Conservation (phyloP, 352 stramenopile genomes). For the Globisporangium alternatum region DNA sequence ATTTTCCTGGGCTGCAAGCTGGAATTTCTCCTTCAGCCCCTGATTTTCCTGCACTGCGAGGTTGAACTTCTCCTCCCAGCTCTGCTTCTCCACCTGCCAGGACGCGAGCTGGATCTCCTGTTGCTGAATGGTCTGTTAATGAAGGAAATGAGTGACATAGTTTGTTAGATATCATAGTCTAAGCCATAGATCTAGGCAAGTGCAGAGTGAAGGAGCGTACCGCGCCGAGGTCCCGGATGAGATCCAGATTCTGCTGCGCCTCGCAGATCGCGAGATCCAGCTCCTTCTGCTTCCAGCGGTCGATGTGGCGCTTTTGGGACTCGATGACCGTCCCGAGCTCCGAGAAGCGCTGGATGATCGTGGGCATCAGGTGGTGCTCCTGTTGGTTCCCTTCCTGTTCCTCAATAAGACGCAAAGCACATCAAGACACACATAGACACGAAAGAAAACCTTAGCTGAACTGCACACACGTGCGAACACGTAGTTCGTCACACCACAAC, state of each 20-base stretch:
- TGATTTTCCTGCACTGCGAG: slow-evolving; percentile 52
- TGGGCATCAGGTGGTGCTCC: slow-evolving; percentile 70
- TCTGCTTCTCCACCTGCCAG: slow-evolving; percentile 60
- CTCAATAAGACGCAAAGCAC: slow-evolving; percentile 31
- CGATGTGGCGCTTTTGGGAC: slow-evolving; percentile 82
- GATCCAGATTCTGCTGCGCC: slow-evolving; percentile 57
- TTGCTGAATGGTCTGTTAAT: slow-evolving; percentile 47
- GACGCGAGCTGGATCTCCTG: slow-evolving; percentile 55
- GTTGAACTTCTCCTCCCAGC: slow-evolving; percentile 82
- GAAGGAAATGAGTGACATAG: neutral
- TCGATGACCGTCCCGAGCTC: slow-evolving; percentile 80
- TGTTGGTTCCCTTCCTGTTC: slow-evolving; percentile 79
- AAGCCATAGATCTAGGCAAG: neutral
- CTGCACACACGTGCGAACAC: neutral
- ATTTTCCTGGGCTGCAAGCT: slow-evolving; percentile 42
- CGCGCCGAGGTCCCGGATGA: slow-evolving; percentile 51
- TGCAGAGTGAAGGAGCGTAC: slow-evolving; percentile 19
- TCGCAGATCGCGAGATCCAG: slow-evolving; percentile 76
- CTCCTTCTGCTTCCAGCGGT: slow-evolving; percentile 84
- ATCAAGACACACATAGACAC: slow-evolving; percentile 22
- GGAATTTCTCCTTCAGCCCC: slow-evolving; percentile 70
- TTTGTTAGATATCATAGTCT: too few species aligned
- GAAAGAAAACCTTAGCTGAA: slow-evolving; percentile 32
- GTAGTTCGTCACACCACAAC: neutral
- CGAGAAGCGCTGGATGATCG: slow-evolving; percentile 73